Conservation (phyloP, 1,284 basidiomycete species). For the Papiliotrema terrestris region DNA sequence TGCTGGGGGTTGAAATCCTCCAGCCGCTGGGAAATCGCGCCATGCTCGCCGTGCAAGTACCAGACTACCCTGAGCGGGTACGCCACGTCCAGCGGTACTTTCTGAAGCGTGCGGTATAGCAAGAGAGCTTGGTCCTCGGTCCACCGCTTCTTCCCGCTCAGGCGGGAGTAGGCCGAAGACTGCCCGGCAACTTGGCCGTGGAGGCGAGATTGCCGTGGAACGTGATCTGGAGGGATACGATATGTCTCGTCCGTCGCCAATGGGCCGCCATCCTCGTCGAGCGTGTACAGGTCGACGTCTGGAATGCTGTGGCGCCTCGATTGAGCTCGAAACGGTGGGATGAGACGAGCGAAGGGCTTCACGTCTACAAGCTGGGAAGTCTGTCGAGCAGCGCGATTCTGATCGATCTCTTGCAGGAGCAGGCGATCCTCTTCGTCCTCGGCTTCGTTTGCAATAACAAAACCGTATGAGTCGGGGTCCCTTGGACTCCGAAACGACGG, state of each 20-base stretch:
- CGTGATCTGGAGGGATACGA: constrained; percentile 14
- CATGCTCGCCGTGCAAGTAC: constrained; percentile 36
- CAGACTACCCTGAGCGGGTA: constrained; percentile 31
- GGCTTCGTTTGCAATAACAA: constrained; percentile 9
- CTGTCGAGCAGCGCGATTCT: neutral
- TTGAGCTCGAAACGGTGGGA: no score
- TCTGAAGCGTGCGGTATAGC: constrained; percentile 38
- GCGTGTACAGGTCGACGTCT: constrained; percentile 21
- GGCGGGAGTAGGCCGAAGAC: constrained; percentile 17
- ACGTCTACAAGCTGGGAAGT: no score
- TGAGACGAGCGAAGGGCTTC: no score
- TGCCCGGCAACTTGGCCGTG: constrained; percentile 20
- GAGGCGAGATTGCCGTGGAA: constrained; percentile 4
- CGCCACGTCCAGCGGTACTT: constrained; percentile 25
- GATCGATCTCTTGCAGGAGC: constrained; percentile 5
- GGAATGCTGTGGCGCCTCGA: neutral
- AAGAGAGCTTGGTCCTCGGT: constrained; percentile 25
- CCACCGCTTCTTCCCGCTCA: constrained; percentile 27
- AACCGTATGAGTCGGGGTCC: constrained; percentile 8
- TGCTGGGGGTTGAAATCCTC: constrained; percentile 33
- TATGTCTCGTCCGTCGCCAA: constrained; percentile 18
- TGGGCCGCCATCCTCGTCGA: constrained; percentile 22
- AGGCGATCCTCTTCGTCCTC: constrained; percentile 25
- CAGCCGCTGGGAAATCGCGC: constrained; percentile 11
- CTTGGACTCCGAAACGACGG: neutral